Conservation (phyloP, 371 early-diverging fungal genomes). For the Dichotomocladium elegans region DNA sequence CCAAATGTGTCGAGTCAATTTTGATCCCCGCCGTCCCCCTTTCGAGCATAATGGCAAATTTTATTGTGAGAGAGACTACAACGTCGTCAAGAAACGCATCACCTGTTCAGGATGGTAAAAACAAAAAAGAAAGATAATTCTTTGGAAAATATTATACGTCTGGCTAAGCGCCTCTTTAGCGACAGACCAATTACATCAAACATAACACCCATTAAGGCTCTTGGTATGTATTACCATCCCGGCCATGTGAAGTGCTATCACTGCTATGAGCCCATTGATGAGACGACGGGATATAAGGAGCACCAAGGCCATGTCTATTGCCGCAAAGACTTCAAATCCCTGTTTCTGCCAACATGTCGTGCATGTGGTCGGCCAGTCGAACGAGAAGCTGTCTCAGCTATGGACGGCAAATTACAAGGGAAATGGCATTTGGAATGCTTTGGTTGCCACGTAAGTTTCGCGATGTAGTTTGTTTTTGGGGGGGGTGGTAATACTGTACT, state of each 20-base stretch:
- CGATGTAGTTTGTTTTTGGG: not conserved
- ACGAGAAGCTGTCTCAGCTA: constrained; percentile 73
- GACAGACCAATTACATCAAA: constrained; percentile 45
- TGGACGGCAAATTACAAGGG: constrained; percentile 72
- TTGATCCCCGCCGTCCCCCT: constrained; percentile 60
- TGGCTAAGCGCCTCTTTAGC: constrained; percentile 15
- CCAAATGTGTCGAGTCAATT: constrained; percentile 57
- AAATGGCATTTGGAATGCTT: constrained; percentile 73
- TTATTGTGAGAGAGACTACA: constrained; percentile 70
- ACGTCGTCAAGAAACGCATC: constrained; percentile 45
- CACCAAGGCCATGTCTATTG: constrained; percentile 78
- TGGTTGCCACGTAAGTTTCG: constrained; percentile 45
- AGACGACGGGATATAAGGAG: constrained; percentile 72
- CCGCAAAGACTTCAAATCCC: constrained; percentile 61
- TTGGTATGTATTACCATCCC: constrained; percentile 63
- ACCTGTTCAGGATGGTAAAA: constrained; percentile 52
- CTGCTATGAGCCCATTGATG: constrained; percentile 61
- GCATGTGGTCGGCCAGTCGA: constrained; percentile 67
- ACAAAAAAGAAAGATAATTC: no score
- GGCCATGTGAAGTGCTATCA: constrained; percentile 66
- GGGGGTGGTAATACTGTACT: no score
- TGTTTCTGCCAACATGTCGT: constrained; percentile 66
- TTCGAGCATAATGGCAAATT: constrained; percentile 62
- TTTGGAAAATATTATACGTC: no score
- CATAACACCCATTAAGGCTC: constrained; percentile 54